Evolutionary conservation across 495 filamentous ascomycete genomes (phyloP).

Genomic region (Emericellopsis terricola): DNA sequence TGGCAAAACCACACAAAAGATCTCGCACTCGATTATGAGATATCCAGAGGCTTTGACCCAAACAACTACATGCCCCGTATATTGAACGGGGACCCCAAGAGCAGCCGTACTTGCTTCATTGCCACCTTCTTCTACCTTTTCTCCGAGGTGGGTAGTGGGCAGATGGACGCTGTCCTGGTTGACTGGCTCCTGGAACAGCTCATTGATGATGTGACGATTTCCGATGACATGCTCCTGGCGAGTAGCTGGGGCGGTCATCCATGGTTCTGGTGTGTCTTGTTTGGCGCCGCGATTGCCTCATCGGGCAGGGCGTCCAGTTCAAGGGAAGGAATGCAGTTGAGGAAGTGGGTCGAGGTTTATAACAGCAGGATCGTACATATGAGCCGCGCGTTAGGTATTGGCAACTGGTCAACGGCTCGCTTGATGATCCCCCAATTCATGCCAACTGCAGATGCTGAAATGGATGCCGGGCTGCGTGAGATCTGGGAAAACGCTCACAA

Average conservation of each 20-base stretch:
- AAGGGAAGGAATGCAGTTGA: constrained; percentile 10
- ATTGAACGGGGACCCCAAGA: background rate
- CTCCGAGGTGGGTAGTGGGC: constrained; percentile 12
- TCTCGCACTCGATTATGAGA: background rate
- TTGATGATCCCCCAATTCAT: constrained; percentile 11
- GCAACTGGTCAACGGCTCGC: constrained; percentile 13
- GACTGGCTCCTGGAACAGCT: constrained; percentile 17
- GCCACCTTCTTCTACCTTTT: constrained; percentile 17
- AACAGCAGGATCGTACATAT: constrained; percentile 10
- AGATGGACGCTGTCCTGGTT: constrained; percentile 12
- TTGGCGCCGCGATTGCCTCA: constrained; percentile 12
- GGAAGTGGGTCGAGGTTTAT: constrained; percentile 8
- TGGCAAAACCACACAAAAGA: background rate
- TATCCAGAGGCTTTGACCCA: background rate
- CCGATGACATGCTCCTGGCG: constrained; percentile 10
- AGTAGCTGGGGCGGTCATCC: constrained; percentile 12
- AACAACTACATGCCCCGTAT: background rate
- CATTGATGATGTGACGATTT: constrained; percentile 12
- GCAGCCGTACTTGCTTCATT: constrained; percentile 13
- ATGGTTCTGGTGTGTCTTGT: constrained; percentile 17
- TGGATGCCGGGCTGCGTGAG: constrained; percentile 11
- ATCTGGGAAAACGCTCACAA: constrained; percentile 13
- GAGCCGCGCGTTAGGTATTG: constrained; percentile 9
- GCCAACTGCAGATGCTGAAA: constrained; percentile 12
- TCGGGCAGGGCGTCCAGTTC: constrained; percentile 8